Conservation (phyloP, 148 eudicot species). For the Tetragonia tetragonoides region DNA sequence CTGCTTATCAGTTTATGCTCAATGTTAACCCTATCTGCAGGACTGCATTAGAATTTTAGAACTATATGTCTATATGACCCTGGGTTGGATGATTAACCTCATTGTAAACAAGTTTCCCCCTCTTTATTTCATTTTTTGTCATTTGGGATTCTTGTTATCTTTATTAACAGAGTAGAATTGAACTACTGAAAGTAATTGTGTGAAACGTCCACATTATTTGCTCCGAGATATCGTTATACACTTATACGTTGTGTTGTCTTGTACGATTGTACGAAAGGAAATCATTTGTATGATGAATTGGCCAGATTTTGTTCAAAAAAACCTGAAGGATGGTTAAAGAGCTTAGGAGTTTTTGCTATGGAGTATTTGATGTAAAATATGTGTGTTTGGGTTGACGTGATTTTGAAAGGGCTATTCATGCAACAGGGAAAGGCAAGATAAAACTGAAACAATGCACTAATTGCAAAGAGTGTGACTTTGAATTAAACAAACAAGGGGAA, state of each 20-base stretch:
- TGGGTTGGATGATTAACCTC: background rate
- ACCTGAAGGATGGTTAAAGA: background rate
- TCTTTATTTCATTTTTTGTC: background rate
- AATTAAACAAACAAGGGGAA: background rate
- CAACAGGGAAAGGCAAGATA: background rate
- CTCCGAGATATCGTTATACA: no score
- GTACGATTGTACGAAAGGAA: background rate
- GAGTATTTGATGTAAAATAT: background rate
- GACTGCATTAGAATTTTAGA: background rate
- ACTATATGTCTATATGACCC: background rate
- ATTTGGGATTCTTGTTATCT: background rate
- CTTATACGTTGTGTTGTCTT: background rate
- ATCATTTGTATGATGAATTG: background rate
- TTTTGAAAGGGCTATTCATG: background rate
- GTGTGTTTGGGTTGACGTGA: background rate
- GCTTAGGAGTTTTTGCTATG: background rate
- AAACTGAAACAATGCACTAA: background rate
- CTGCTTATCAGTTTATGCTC: background rate
- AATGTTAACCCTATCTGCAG: slow-evolving; percentile 2
- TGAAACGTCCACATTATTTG: background rate
- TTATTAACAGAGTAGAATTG: background rate
- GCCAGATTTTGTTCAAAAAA: background rate
- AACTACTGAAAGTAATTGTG: slow-evolving; percentile 3
- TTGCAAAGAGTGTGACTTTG: background rate
- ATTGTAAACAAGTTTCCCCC: background rate